These are phyloP conservation scores for Colletotrichum karsti DNA, from an alignment of 2,329 filamentous ascomycete species.

Conservation along the genomic window DNA sequence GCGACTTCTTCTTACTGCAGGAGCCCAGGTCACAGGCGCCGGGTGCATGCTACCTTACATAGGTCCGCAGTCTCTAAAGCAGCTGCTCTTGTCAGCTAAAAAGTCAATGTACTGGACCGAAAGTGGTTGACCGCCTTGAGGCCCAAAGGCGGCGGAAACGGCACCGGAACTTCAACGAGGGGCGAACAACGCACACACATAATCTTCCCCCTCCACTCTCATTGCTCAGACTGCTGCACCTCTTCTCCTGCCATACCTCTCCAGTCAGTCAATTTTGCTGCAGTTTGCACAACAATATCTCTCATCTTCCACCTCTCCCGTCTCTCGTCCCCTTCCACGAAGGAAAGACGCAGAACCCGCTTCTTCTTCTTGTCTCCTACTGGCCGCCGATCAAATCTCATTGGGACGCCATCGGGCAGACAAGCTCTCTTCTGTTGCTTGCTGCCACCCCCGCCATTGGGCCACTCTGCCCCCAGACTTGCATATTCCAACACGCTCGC, in stretches of 20 bases:
- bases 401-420: slow-evolving; percentile 26
- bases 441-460: slow-evolving; percentile 27
- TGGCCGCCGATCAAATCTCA: slow-evolving; percentile 5
- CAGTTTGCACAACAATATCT: slow-evolving; percentile 6
- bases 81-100: background rate
- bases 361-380: background rate
- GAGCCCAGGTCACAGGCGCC: background rate
- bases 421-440: background rate
- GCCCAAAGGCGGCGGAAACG: slow-evolving; percentile 19
- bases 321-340: background rate
- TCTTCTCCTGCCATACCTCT: background rate
- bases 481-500: slow-evolving; percentile 40
- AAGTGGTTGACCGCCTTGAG: slow-evolving; percentile 25
- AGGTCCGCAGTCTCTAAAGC: background rate
- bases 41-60: slow-evolving; percentile 6
- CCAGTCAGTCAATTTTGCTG: background rate
- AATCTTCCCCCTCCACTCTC: slow-evolving; percentile 14
- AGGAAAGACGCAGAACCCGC: background rate
- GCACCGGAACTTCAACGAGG: slow-evolving; percentile 18
- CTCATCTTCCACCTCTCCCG: slow-evolving; percentile 3
- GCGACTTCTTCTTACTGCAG: slow-evolving; percentile 20
- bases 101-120: background rate
- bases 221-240: background rate
- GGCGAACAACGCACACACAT: slow-evolving; percentile 28
- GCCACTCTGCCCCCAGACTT: slow-evolving; percentile 26